These are phyloP conservation scores for Pterulicium gracile DNA, from an alignment of 1,284 basidiomycete genomes.

Conservation along the genomic window DNA sequence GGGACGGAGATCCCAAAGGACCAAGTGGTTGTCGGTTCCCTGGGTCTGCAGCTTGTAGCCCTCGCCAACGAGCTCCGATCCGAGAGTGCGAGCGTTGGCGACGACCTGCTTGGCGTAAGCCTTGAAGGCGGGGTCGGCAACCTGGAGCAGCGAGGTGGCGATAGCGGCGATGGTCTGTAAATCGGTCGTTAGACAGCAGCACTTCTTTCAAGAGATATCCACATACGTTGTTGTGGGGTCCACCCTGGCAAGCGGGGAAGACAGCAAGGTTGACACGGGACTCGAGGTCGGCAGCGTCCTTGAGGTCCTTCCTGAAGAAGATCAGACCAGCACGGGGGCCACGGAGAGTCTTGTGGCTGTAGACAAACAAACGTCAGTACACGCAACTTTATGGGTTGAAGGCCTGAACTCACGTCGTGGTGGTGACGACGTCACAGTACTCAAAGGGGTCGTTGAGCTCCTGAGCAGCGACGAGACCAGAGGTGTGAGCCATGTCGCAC, in stretches of 20 bases:
- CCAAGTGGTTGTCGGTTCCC: conserved; percentile 96
- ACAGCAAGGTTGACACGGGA: conserved; percentile 96
- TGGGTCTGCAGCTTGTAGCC: conserved; percentile 96
- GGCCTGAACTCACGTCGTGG: conserved; percentile 63
- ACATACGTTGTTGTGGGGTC: conserved; percentile 94
- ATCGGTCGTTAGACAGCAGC: neutral
- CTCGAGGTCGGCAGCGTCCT: conserved; percentile 76
- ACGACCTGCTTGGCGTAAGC: conserved; percentile 94
- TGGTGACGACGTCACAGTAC: conserved; percentile 95
- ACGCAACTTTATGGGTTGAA: no score
- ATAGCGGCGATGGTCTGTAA: conserved; percentile 87
- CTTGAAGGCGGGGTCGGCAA: conserved; percentile 84
- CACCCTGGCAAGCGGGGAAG: conserved; percentile 99
- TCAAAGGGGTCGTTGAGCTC: conserved; percentile 93
- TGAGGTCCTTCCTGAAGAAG: conserved; percentile 96
- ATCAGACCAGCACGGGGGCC: conserved; percentile 97
- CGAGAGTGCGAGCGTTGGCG: conserved; percentile 75
- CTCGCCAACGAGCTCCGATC: conserved; percentile 56
- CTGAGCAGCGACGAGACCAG: conserved; percentile 89
- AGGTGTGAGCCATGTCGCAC: conserved; percentile 97
- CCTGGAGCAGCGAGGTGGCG: conserved; percentile 94
- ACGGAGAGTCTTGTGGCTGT: conserved; percentile 95
- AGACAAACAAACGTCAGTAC: no score
- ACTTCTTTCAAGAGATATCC: neutral
- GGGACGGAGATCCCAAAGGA: conserved; percentile 96